phyloP scores from a whole-genome alignment of 208 protist species.

The Leptomonas seymouri region DNA sequence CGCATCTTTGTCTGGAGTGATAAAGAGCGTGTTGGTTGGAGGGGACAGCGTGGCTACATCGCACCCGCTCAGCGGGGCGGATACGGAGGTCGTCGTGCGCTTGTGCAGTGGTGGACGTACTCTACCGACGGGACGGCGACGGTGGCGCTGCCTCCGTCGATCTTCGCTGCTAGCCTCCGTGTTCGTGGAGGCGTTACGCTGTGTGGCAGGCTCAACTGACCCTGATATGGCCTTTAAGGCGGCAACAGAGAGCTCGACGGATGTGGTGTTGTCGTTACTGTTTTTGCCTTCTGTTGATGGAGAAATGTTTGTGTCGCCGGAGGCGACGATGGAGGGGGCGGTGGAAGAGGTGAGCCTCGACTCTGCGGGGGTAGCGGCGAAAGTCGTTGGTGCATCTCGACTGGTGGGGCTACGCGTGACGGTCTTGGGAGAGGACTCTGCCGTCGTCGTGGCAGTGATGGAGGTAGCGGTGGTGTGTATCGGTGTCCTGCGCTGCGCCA shows the following conservation, averaged over 20 bases:
- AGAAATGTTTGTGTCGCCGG: neutral
- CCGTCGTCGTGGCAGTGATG: neutral
- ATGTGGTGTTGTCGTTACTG: neutral
- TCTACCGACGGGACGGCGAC: constrained; percentile 7
- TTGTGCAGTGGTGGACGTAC: constrained; percentile 5
- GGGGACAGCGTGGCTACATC: neutral
- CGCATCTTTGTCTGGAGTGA: neutral
- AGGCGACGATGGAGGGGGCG: neutral
- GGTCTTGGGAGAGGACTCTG: neutral
- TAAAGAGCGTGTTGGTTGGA: neutral
- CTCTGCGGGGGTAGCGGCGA: neutral
- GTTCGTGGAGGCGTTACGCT: constrained; percentile 11
- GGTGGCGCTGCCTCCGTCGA: neutral
- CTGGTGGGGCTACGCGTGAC: constrained; percentile 3
- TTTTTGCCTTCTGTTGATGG: neutral
- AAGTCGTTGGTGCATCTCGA: neutral
- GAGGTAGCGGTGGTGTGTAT: neutral
- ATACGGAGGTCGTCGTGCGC: neutral
- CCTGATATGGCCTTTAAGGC: constrained; percentile 11
- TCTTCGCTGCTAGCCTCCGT: constrained; percentile 11
- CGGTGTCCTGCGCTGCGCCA: neutral
- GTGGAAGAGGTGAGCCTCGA: neutral
- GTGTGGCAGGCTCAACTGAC: neutral
- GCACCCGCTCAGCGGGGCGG: neutral
- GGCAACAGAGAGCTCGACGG: constrained; percentile 1